A percentile compares a stretch with the other conserved stretches of the same genome.
These are phyloP conservation scores for Obba rivulosa DNA, from an alignment of 768 basidiomycete species.

Conservation along the genomic window DNA sequence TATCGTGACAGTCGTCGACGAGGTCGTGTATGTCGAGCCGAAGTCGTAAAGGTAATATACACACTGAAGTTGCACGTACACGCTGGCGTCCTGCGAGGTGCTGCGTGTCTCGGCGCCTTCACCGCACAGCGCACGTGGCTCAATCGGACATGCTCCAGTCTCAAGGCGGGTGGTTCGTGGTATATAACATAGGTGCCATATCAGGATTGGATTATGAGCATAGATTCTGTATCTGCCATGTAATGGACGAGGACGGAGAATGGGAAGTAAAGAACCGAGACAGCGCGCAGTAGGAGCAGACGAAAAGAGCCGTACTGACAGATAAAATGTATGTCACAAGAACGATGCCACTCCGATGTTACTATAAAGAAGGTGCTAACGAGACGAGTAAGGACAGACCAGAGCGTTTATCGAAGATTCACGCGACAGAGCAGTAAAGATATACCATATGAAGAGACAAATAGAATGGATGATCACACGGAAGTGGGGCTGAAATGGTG, in stretches of 20 bases:
- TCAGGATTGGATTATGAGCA: constrained; percentile 2
- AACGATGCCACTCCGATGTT: constrained; percentile 21
- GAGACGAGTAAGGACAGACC: constrained; percentile 57
- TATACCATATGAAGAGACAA: constrained; percentile 39
- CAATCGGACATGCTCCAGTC: too few species aligned
- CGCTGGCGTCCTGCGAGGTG: constrained; percentile 4
- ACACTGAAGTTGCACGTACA: background rate
- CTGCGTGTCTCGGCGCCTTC: too few species aligned
- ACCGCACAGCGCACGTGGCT: background rate
- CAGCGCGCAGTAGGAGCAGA: constrained; percentile 22
- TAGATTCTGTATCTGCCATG: constrained; percentile 12
- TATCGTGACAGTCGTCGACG: background rate
- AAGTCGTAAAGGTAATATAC: background rate
- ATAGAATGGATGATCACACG: constrained; percentile 16
- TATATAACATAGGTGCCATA: background rate
- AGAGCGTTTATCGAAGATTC: constrained; percentile 40
- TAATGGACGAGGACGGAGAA: constrained; percentile 6
- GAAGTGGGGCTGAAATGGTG: constrained; percentile 6
- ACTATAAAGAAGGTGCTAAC: constrained; percentile 18
- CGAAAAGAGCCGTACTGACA: constrained; percentile 21
- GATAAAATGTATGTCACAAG: constrained; percentile 34
- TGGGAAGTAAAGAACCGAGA: background rate
- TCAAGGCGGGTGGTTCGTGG: background rate
- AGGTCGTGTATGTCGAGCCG: background rate
- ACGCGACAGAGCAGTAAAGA: constrained; percentile 47